Evolutionary conservation across 441 rosid species (phyloP).

Genomic region (Euphorbia celastroides): DNA sequence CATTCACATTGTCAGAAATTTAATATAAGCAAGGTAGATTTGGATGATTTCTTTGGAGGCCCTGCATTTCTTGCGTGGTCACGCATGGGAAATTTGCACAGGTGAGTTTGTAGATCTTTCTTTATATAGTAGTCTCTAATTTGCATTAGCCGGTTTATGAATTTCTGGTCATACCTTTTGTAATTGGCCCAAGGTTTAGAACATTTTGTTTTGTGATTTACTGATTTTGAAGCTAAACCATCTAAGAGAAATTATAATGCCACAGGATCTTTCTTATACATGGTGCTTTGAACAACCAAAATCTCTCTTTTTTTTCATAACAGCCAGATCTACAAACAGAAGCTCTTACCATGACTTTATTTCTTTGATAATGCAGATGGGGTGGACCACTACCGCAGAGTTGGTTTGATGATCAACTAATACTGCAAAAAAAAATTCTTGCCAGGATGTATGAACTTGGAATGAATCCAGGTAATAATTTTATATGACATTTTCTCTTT

Average conservation of each 20-base stretch:
- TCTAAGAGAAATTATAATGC: neutral
- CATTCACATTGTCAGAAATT: constrained; percentile 42
- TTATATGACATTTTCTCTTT: constrained; percentile 6
- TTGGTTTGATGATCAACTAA: constrained; percentile 60
- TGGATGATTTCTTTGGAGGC: constrained; percentile 73
- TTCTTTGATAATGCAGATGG: constrained; percentile 39
- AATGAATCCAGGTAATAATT: constrained; percentile 60
- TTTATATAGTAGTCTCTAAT: neutral
- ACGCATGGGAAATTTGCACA: constrained; percentile 68
- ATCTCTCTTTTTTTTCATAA: constrained; percentile 1
- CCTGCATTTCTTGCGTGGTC: constrained; percentile 86
- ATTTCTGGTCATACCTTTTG: neutral
- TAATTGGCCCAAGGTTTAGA: neutral
- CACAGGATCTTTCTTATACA: neutral
- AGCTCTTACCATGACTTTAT: neutral
- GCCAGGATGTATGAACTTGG: constrained; percentile 65
- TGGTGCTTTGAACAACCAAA: constrained; percentile 10
- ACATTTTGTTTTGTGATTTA: neutral
- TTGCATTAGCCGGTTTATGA: neutral
- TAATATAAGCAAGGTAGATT: constrained; percentile 44
- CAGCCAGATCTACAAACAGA: constrained; percentile 8
- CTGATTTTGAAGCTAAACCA: neutral
- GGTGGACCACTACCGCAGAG: constrained; percentile 71
- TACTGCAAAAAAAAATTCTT: constrained; percentile 58
- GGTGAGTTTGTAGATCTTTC: constrained; percentile 35